phyloP scores from a whole-genome alignment of 352 stramenopile species.

The Peronospora tabacina region DNA sequence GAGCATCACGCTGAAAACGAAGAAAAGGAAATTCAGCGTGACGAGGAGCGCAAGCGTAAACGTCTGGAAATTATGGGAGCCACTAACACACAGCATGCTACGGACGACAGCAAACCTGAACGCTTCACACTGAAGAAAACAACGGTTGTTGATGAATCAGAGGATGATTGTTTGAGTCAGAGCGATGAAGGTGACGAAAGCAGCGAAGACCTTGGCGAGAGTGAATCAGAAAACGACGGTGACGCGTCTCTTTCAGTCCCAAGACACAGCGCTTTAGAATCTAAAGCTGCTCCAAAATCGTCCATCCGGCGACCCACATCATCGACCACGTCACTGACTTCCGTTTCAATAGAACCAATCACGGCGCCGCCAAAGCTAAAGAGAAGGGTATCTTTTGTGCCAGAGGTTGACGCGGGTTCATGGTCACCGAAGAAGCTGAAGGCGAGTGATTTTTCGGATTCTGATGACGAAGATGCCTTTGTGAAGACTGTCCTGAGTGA shows the following conservation, averaged over 20 bases:
- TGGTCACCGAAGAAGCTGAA: conserved; percentile 21
- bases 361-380: conserved; percentile 7
- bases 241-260: conserved; percentile 10
- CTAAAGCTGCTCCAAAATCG: conserved; percentile 20
- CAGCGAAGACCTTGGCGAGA: conserved; percentile 23
- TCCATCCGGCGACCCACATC: conserved; percentile 1
- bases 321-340: conserved; percentile 7
- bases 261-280: background rate
- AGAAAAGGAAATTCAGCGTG: conserved; percentile 57
- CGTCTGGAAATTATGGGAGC: conserved; percentile 58
- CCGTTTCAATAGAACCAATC: background rate
- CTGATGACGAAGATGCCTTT: conserved; percentile 28
- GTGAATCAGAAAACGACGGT: conserved; percentile 24
- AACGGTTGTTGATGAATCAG: conserved; percentile 34
- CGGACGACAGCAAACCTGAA: conserved; percentile 27
- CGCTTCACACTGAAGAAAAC: conserved; percentile 28
- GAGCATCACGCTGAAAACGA: conserved; percentile 73
- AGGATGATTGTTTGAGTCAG: conserved; percentile 33
- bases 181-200: conserved; percentile 27
- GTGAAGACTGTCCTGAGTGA: conserved; percentile 18
- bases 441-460: conserved; percentile 15
- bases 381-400: conserved; percentile 24
- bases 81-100: conserved; percentile 24
- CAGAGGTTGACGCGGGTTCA: conserved; percentile 11
- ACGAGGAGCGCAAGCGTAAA: conserved; percentile 70